Percentiles rank a stretch among this genome's conserved stretches.
These are phyloP conservation scores for Boletus holoroseus DNA, from an alignment of 1,284 basidiomycete genomes.

Conservation along the genomic window DNA sequence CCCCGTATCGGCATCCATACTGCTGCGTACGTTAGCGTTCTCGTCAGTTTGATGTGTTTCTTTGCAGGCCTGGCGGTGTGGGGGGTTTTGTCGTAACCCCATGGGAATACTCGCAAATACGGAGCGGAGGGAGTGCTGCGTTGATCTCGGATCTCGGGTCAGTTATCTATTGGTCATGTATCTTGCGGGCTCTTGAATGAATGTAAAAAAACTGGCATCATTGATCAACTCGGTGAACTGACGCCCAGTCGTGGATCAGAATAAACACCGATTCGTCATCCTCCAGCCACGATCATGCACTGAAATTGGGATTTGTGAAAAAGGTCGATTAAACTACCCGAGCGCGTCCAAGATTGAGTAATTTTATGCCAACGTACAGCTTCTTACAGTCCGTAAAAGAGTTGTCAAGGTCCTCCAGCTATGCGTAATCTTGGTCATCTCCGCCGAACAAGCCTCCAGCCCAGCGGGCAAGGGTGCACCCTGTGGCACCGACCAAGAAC, in stretches of 20 bases:
- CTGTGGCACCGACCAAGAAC: slow-evolving; percentile 54
- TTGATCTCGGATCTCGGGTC: background rate
- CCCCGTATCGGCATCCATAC: slow-evolving; percentile 65
- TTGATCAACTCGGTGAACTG: background rate
- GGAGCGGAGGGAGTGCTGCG: background rate
- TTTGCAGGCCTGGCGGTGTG: slow-evolving; percentile 65
- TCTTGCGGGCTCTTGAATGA: slow-evolving; percentile 1
- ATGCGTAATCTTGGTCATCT: slow-evolving; percentile 17
- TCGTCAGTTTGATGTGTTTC: slow-evolving; percentile 58
- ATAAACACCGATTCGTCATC: background rate
- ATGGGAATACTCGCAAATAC: background rate
- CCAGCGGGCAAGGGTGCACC: slow-evolving; percentile 49
- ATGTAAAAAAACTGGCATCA: background rate
- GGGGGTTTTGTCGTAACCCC: slow-evolving; percentile 48
- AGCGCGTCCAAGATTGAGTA: background rate
- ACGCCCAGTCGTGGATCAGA: background rate
- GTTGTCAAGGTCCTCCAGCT: background rate
- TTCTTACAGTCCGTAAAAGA: slow-evolving; percentile 1
- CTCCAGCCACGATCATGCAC: too few relatives aligned
- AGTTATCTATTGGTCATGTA: slow-evolving; percentile 13
- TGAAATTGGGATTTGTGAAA: background rate
- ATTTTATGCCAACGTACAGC: slow-evolving; percentile 8
- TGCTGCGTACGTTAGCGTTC: slow-evolving; percentile 58
- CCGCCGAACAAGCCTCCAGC: slow-evolving; percentile 30
- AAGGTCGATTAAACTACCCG: background rate